Percentiles rank a stretch among this genome's conserved stretches.
These are phyloP conservation scores for Trichoderma citrinoviride DNA, from an alignment of 2,329 filamentous ascomycete genomes.

Conservation along the genomic window DNA sequence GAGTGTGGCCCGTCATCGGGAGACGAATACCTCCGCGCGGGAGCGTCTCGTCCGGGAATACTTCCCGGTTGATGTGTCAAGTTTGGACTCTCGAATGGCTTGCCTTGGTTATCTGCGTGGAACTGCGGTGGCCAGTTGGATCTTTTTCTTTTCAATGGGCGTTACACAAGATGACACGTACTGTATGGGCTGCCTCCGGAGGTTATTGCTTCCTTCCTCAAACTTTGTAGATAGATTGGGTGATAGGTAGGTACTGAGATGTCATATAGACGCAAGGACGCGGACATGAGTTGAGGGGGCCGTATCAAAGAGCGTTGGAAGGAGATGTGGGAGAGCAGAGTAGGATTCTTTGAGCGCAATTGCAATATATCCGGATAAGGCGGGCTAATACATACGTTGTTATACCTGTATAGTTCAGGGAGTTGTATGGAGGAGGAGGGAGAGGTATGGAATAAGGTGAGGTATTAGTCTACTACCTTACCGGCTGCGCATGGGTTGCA, in stretches of 20 bases:
- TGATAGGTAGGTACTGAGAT: neutral
- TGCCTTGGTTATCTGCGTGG: neutral
- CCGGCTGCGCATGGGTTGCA: too few relatives aligned
- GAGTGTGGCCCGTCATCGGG: too few relatives aligned
- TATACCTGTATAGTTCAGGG: too few relatives aligned
- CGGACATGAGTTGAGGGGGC: neutral
- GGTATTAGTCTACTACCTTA: too few relatives aligned
- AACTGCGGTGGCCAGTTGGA: neutral
- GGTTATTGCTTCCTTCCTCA: neutral
- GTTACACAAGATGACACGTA: conserved; percentile 7
- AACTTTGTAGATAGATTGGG: too few relatives aligned
- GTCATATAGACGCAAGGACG: neutral
- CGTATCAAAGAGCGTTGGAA: neutral
- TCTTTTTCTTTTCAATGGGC: neutral
- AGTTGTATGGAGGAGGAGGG: too few relatives aligned
- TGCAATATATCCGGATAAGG: conserved; percentile 12
- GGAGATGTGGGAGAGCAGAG: neutral
- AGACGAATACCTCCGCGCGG: neutral
- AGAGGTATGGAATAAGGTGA: too few relatives aligned
- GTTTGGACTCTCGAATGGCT: neutral
- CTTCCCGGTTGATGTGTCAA: too few relatives aligned
- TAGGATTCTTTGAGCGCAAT: conserved; percentile 3
- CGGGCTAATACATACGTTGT: neutral
- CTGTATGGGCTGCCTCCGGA: neutral
- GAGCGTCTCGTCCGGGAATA: too few relatives aligned